These are phyloP conservation scores for Heliamphora exappendiculata DNA, from an alignment of 148 eudicot species.

Conservation along the genomic window DNA sequence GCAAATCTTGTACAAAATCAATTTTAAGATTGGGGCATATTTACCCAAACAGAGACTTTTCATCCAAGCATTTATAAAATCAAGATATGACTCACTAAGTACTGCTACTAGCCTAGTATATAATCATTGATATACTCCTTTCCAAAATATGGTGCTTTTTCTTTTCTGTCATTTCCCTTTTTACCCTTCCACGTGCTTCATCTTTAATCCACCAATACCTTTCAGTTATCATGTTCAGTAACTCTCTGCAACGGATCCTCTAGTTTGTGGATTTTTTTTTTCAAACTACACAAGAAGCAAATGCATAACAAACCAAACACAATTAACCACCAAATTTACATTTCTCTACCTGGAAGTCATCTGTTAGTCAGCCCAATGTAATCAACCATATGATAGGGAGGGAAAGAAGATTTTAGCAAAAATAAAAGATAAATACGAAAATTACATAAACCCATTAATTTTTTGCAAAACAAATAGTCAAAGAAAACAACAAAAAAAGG, in stretches of 20 bases:
- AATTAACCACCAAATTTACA: not conserved
- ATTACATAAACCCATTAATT: not conserved
- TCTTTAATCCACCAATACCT: not conserved
- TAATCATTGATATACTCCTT: not conserved
- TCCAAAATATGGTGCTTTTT: not conserved
- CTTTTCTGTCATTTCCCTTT: not conserved
- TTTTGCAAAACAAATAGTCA: too few relatives aligned
- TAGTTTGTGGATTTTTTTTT: too few relatives aligned
- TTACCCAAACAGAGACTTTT: not conserved
- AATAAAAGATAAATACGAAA: not conserved
- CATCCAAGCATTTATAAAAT: not conserved
- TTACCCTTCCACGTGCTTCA: not conserved
- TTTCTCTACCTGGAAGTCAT: too few relatives aligned
- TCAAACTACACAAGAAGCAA: too few relatives aligned
- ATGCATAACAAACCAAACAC: not conserved
- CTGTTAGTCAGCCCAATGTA: too few relatives aligned
- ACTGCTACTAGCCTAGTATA: not conserved
- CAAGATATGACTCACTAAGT: not conserved
- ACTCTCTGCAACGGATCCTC: not conserved
- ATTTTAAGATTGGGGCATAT: too few relatives aligned
- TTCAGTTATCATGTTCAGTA: not conserved
- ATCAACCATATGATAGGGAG: too few relatives aligned
- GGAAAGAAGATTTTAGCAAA: too few relatives aligned
- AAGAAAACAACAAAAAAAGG: too few relatives aligned
- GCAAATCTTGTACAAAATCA: not conserved